Evolutionary conservation across 108 stramenopile genomes (phyloP).

Genomic region (Chaetoceros muelleri): DNA sequence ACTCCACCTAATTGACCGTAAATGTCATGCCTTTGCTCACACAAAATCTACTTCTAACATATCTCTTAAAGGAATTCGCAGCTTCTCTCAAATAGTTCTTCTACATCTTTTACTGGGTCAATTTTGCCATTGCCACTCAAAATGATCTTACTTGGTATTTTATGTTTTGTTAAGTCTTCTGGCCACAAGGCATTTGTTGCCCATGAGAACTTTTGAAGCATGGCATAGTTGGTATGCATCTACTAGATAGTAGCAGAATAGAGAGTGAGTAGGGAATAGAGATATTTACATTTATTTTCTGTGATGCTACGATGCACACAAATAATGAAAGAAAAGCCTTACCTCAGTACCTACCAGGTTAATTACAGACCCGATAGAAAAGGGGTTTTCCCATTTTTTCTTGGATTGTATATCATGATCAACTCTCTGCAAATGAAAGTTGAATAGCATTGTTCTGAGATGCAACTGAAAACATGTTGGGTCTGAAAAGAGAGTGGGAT

Average conservation of each 20-base stretch:
- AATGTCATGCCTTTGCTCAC: no score
- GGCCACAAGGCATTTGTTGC: slow-evolving; percentile 6
- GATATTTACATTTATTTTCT: no score
- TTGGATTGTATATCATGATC: background rate
- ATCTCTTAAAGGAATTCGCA: no score
- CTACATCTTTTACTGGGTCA: slow-evolving; percentile 2
- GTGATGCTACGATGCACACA: no score
- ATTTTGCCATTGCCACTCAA: slow-evolving; percentile 3
- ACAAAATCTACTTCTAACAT: no score
- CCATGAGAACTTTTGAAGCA: slow-evolving; percentile 5
- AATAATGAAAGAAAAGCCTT: no score
- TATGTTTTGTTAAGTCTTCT: background rate
- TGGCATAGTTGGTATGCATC: slow-evolving; percentile 7
- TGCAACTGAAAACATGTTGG: slow-evolving; percentile 3
- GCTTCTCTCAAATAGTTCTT: no score
- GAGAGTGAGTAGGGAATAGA: no score
- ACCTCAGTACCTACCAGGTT: slow-evolving; percentile 1
- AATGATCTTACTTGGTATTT: background rate
- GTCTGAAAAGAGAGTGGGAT: no score
- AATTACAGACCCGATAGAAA: background rate
- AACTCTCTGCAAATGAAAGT: slow-evolving; percentile 5
- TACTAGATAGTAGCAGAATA: no score
- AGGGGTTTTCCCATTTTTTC: slow-evolving; percentile 2
- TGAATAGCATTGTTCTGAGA: background rate
- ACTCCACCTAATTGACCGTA: no score